Evolutionary conservation across 164 flowering plant genomes (phyloP).

Genomic region (Saururus chinensis): DNA sequence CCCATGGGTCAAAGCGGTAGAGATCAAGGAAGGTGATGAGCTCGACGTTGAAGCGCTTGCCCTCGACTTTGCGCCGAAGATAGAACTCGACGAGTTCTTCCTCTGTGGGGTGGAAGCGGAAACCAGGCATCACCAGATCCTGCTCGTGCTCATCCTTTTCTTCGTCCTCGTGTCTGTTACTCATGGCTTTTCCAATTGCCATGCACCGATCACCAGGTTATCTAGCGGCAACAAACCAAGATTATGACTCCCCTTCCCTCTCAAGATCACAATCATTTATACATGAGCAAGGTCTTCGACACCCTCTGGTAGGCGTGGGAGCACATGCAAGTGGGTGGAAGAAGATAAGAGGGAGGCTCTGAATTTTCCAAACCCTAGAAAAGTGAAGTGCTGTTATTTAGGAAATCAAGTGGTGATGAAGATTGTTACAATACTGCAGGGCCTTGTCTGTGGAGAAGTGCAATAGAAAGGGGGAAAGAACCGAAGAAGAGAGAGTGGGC

Average conservation of each 20-base stretch:
- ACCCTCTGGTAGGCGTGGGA: not conserved
- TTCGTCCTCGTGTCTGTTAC: conserved; percentile 1
- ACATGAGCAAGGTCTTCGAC: not conserved
- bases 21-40: conserved; percentile 91
- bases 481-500: not conserved
- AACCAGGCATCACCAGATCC: conserved; percentile 96
- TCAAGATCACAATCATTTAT: not conserved
- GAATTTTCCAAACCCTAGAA: too few species aligned
- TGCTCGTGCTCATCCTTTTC: conserved; percentile 54
- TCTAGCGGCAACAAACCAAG: not conserved
- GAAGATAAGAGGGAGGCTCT: too few species aligned
- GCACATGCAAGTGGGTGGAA: not conserved
- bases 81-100: conserved; percentile 95
- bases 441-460: not conserved
- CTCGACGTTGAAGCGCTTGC: conserved; percentile 83
- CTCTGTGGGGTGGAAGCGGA: conserved; percentile 95
- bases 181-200: conserved; percentile 35
- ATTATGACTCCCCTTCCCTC: not conserved
- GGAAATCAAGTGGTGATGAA: too few species aligned
- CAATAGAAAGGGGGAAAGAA: not conserved
- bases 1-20: conserved; percentile 98
- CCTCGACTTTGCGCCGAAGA: conserved; percentile 96
- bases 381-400: too few species aligned
- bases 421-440: not conserved
- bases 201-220: conserved; percentile 4